These are phyloP conservation scores for Penicillium simplicissimum DNA, from an alignment of 495 filamentous ascomycete species.

Conservation along the genomic window DNA sequence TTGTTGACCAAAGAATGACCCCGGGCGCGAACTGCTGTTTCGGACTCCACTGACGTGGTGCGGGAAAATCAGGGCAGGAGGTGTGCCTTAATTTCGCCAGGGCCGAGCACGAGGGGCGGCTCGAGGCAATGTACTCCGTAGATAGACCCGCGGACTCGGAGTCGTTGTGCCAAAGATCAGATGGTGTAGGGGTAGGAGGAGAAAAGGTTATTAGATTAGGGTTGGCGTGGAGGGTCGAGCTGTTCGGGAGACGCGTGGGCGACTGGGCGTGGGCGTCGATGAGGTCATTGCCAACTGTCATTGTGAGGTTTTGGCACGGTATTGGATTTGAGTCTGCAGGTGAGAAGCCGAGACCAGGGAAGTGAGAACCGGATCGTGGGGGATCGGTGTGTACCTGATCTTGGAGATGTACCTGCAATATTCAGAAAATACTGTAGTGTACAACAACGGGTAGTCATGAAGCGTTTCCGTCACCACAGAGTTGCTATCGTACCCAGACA, in stretches of 20 bases:
- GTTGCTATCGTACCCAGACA: too few species aligned
- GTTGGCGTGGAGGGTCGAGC: neutral
- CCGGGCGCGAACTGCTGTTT: neutral
- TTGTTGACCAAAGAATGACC: neutral
- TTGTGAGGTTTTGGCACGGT: neutral
- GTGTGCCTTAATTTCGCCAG: conserved; percentile 1
- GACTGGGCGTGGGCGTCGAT: conserved; percentile 7
- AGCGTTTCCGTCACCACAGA: too few species aligned
- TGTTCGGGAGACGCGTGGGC: conserved; percentile 8
- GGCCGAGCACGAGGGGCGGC: conserved; percentile 1
- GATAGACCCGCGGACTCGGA: neutral
- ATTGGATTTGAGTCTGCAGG: neutral
- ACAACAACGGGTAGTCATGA: neutral
- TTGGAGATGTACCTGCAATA: neutral
- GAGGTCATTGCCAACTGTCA: conserved; percentile 26
- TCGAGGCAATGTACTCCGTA: neutral
- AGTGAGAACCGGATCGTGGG: neutral
- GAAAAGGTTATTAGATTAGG: neutral
- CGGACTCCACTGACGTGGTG: neutral
- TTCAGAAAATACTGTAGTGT: neutral
- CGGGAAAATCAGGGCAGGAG: conserved; percentile 3
- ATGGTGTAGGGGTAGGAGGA: neutral
- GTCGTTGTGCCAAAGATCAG: neutral
- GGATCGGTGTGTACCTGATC: neutral
- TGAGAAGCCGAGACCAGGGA: neutral